A percentile compares a stretch with the other conserved stretches of the same genome.
These are phyloP conservation scores for Peniophora sp. DNA, from an alignment of 1,284 basidiomycete species.

Conservation along the genomic window DNA sequence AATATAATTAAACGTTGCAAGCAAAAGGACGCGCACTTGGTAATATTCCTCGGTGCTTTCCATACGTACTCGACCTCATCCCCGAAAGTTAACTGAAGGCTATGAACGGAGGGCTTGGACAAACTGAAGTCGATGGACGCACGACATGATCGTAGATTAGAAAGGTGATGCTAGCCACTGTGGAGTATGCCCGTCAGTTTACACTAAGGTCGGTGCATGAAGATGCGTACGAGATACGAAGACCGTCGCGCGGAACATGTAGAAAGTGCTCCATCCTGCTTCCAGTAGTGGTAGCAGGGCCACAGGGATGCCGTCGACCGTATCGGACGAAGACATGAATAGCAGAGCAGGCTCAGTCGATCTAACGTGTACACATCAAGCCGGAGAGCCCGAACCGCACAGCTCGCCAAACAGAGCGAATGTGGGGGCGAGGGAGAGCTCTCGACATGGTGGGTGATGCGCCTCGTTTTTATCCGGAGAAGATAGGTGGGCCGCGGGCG, in stretches of 20 bases:
- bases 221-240: not conserved
- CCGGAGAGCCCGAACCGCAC: not conserved
- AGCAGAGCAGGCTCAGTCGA: not conserved
- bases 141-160: slow-evolving; percentile 39
- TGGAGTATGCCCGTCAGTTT: not conserved
- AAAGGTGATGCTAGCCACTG: slow-evolving; percentile 21
- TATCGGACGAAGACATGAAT: not conserved
- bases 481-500: too few relatives aligned
- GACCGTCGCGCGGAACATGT: not conserved
- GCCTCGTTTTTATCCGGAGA: too few relatives aligned
- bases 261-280: not conserved
- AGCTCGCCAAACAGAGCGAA: not conserved
- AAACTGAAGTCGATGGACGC: too few relatives aligned
- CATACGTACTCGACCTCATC: slow-evolving; percentile 40
- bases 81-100: slow-evolving; percentile 25
- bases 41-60: slow-evolving; percentile 21
- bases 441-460: too few relatives aligned
- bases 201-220: not conserved
- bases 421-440: not conserved
- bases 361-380: not conserved
- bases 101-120: too few relatives aligned
- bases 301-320: not conserved
- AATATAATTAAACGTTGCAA: not conserved
- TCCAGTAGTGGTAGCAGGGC: not conserved
- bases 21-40: too few relatives aligned